These are phyloP conservation scores for Lepraria neglecta DNA, from an alignment of 495 filamentous ascomycete species.

Conservation along the genomic window DNA sequence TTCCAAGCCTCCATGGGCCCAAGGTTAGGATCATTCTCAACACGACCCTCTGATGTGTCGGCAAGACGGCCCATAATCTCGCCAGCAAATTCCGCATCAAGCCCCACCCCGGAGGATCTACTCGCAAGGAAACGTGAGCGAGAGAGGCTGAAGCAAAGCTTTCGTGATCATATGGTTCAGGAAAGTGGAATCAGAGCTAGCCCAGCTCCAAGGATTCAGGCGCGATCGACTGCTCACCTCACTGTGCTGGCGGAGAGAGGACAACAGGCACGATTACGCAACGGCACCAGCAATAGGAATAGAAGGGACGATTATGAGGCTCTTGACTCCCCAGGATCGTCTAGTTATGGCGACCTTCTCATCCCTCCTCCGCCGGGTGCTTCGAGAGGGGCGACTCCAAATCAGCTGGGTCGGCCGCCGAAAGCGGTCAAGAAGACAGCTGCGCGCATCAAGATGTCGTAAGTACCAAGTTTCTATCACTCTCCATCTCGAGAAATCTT, in stretches of 20 bases:
- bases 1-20: slow-evolving; percentile 12
- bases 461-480: slow-evolving; percentile 35
- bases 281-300: slow-evolving; percentile 23
- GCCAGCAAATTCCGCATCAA: background rate
- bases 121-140: slow-evolving; percentile 21
- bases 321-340: slow-evolving; percentile 28
- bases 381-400: slow-evolving; percentile 53
- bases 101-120: slow-evolving; percentile 20
- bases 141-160: slow-evolving; percentile 21
- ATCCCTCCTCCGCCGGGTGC: slow-evolving; percentile 37
- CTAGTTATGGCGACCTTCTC: slow-evolving; percentile 27
- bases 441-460: slow-evolving; percentile 64
- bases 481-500: background rate
- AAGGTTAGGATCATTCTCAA: slow-evolving; percentile 24
- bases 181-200: slow-evolving; percentile 24
- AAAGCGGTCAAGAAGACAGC: slow-evolving; percentile 49
- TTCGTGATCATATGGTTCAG: slow-evolving; percentile 20
- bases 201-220: slow-evolving; percentile 6
- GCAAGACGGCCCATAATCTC: slow-evolving; percentile 12
- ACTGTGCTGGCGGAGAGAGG: slow-evolving; percentile 15
- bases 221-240: slow-evolving; percentile 15
- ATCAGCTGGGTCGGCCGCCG: slow-evolving; percentile 40
- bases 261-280: slow-evolving; percentile 23
- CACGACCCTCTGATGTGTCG: slow-evolving; percentile 8
- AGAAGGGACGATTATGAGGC: slow-evolving; percentile 29